Evolutionary conservation across 2,329 filamentous ascomycete species (phyloP), one percentile per base, ranked within the genome.

Genomic region (Hypoxylon sp.): DNA sequence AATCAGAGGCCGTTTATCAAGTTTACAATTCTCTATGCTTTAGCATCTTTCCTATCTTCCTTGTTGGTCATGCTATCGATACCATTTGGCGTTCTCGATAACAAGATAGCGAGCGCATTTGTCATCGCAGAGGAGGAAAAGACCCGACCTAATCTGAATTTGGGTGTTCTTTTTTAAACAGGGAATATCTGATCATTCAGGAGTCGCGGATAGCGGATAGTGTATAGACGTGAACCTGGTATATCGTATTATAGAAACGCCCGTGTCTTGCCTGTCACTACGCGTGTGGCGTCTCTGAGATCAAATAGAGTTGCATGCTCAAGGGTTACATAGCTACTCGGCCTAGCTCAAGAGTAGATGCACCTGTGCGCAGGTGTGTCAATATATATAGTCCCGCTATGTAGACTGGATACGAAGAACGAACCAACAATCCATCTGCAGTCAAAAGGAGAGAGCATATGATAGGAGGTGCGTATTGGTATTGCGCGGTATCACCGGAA

Each of bases 351-450:
- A 55, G 44, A 58, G 44, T 63, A 46, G 14, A 56, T 54, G 60
- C 42, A 55, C 17, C 51, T 59, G 58, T 56, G 54, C 31, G 56
- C 60, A 40, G 54, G 49, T 25, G 42, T 68, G 56, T 62, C 46
- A 60, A 58, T 64, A 64, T 61, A 58, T 63, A 54, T 61, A 59
- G 61, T 61, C 57, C 46, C 40, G 67, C 31, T 30, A 37, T 62
- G 40, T 55, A 35, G 55, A 53, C 20, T 54, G 49, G 68, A 68
- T 64, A 71, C 61, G 62, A 68, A 66, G 44, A 58, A 40, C 13
- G 54, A 61, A 46, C 61, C 55, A 54, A 57, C 64, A 63, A 53
- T 46, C 40, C 58, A 68, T 63, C 61, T 71, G 65, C 65, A 65
- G 56, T 68, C 10, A 65, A 70, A 62, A 70, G 68, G 68, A 62